Evolutionary conservation across 176 grass and related monocot species (phyloP), one percentile per base, ranked within the genome.

Genomic region (Avena eriantha): DNA sequence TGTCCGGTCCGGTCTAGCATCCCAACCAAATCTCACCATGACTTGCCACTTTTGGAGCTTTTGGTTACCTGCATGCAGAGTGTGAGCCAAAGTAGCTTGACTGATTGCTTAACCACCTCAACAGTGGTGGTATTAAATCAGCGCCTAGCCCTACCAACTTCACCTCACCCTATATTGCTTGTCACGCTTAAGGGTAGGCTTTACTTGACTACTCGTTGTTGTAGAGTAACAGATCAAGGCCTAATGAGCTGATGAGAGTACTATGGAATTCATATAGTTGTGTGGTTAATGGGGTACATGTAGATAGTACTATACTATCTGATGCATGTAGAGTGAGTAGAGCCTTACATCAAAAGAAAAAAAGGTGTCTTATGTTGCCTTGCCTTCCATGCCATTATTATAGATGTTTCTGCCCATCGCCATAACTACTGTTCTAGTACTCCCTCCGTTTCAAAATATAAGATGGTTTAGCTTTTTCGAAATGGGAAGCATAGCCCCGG

Each of bases 121-220:
- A 22, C 45, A 87, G 45, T 34, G 54, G 8, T 78, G 64, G 13
- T 17, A 82, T 65, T 84, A 69, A 83, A 73, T 53, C 67, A 79
- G 64, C 64, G 33, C 35, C 14, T 19, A 39, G 77, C 78, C 83
- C 88, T 74, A 76, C 84, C 67, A 75, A 31, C 76, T 90, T 90
- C 75, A 84, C 67, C 83, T 83, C 84, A 68, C 47, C 21, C 57
- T 87, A 57, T 53, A 78, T 7, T 50, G 22, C 47, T 26, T 50
- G 46, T 50, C 72, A 49, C 22, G 17, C 29, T 29, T 29, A 2
- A 29, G 29, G 29, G 29, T 29, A 68, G 15, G 39, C 69, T 59
- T 57, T 76, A 13, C 51, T 59, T 57, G 45, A 72, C 54, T 46
- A 34, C 78, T 55, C 46, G 46, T 71, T 68, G 79, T 53, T 46